A percentile compares a stretch with the other conserved stretches of the same genome.
Conservation (phyloP, 305 asterid genomes). For the Withania somnifera region DNA sequence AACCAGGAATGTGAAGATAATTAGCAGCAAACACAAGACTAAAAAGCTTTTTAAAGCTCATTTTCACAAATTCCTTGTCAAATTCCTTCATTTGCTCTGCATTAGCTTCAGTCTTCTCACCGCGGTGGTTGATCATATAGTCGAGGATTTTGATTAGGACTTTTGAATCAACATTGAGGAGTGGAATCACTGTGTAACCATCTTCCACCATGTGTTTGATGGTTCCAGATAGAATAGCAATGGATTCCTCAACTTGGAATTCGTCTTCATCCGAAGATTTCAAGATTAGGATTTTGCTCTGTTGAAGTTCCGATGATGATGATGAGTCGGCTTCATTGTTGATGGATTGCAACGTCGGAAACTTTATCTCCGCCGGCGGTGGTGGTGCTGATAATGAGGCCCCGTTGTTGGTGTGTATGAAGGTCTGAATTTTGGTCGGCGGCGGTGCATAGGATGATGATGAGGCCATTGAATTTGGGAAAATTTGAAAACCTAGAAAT, state of each 20-base stretch:
- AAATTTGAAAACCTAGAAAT: background rate
- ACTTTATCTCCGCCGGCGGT: too few relatives aligned
- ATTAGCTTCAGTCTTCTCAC: background rate
- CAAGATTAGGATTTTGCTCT: background rate
- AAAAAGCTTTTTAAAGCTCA: background rate
- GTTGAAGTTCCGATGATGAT: background rate
- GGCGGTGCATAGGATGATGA: too few relatives aligned
- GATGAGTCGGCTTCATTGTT: background rate
- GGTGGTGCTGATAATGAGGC: background rate
- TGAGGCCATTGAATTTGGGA: background rate
- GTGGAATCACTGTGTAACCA: background rate
- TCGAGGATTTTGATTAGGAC: background rate
- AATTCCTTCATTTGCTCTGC: background rate
- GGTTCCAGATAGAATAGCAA: background rate
- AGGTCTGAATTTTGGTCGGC: too few relatives aligned
- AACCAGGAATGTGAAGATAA: background rate
- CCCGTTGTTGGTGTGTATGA: too few relatives aligned
- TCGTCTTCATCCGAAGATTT: background rate
- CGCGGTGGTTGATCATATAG: background rate
- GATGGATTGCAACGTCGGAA: too few relatives aligned
- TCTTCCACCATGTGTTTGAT: constrained; percentile 6
- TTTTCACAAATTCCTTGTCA: background rate
- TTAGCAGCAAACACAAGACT: background rate
- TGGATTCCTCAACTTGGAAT: background rate
- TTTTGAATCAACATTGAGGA: background rate